Evolutionary conservation across 192 early-diverging fungal species (phyloP).

Genomic region (Piromyces finnis): DNA sequence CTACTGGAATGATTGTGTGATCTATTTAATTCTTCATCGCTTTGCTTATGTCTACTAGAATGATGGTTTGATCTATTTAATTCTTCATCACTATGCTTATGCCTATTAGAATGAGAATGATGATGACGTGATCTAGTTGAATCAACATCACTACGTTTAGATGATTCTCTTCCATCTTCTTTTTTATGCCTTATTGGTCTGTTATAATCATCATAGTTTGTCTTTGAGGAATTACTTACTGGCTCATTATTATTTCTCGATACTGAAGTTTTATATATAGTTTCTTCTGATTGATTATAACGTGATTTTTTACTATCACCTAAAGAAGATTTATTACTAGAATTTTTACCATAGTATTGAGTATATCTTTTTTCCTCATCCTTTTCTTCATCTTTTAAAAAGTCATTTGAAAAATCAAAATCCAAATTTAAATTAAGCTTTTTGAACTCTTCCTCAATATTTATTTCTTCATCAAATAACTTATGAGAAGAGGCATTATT

Average conservation of each 20-base stretch:
- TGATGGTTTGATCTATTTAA: background rate
- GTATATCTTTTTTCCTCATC: background rate
- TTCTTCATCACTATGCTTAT: too few species aligned
- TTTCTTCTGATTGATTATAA: background rate
- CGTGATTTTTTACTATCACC: background rate
- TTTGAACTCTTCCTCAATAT: background rate
- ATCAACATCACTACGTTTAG: background rate
- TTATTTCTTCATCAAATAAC: background rate
- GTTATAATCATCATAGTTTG: background rate
- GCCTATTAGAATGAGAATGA: too few species aligned
- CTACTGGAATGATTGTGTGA: too few species aligned
- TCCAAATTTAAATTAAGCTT: background rate
- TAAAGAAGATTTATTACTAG: background rate
- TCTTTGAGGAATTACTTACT: background rate
- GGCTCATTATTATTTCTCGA: background rate
- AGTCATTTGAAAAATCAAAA: background rate
- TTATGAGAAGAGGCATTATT: background rate
- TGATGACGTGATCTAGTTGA: too few species aligned
- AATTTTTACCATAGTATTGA: background rate
- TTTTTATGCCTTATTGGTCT: background rate
- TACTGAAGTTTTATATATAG: too few species aligned
- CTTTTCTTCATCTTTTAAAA: background rate
- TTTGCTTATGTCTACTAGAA: background rate
- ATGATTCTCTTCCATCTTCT: background rate
- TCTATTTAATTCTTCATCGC: background rate